Conservation (phyloP, 2,329 filamentous ascomycete species). For the Talaromyces sp. region DNA sequence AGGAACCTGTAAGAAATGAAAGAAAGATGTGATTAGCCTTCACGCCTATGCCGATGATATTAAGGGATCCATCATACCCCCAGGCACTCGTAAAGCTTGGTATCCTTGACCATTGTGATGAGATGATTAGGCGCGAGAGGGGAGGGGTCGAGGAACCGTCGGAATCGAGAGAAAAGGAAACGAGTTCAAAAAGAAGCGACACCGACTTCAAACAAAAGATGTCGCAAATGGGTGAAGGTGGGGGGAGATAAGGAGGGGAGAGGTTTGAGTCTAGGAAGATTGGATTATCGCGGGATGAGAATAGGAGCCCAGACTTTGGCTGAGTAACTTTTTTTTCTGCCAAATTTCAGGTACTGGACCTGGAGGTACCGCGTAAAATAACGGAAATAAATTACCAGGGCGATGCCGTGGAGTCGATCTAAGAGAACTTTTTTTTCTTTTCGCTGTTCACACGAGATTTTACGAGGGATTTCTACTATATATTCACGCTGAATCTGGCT, state of each 20-base stretch:
- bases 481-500: neutral
- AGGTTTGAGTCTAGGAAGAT: slow-evolving; percentile 11
- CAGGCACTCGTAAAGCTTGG: slow-evolving; percentile 52
- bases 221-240: slow-evolving; percentile 11
- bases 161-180: slow-evolving; percentile 17
- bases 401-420: too few species aligned
- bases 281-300: slow-evolving; percentile 21
- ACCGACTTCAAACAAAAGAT: slow-evolving; percentile 2
- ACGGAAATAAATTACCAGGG: slow-evolving; percentile 6
- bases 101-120: slow-evolving; percentile 55
- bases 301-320: slow-evolving; percentile 21
- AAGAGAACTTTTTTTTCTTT: neutral
- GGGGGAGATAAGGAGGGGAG: slow-evolving; percentile 13
- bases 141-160: slow-evolving; percentile 10
- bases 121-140: slow-evolving; percentile 22
- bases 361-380: slow-evolving; percentile 12
- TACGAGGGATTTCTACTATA: neutral
- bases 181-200: neutral
- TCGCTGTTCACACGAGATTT: neutral
- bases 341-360: slow-evolving; percentile 22
- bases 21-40: slow-evolving; percentile 25
- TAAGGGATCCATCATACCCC: slow-evolving; percentile 43
- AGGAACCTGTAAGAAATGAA: slow-evolving; percentile 62
- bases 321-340: slow-evolving; percentile 27
- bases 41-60: neutral